phyloP scores from a whole-genome alignment of 176 grass and related monocot genomes.

The Oryza brachyantha region DNA sequence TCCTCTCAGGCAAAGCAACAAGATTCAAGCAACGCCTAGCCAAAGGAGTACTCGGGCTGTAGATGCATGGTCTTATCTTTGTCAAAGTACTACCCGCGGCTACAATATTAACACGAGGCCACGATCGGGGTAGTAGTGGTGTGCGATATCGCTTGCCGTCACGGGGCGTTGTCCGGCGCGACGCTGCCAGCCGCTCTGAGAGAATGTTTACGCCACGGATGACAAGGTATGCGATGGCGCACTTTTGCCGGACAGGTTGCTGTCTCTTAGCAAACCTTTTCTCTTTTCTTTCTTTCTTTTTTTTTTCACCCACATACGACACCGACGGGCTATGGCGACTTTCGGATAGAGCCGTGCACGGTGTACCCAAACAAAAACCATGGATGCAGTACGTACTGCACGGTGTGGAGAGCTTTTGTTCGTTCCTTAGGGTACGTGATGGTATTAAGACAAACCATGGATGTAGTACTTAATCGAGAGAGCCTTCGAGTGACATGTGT shows the following conservation, averaged over 20 bases:
- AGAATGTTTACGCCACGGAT: conserved; percentile 37
- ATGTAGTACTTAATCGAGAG: no score
- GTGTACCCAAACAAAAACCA: neutral
- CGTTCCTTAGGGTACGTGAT: no score
- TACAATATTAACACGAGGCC: neutral
- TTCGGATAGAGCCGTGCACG: neutral
- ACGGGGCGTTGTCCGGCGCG: conserved; percentile 16
- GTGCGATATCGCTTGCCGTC: neutral
- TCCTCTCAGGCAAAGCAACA: neutral
- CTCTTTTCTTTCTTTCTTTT: no score
- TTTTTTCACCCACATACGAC: neutral
- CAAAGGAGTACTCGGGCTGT: neutral
- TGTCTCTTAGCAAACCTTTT: neutral
- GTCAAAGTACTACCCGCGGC: neutral
- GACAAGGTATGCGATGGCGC: neutral
- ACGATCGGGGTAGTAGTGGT: neutral
- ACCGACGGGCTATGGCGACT: neutral
- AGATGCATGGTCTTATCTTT: neutral
- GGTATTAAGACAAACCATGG: no score
- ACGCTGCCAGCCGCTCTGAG: neutral
- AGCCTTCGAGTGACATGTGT: no score
- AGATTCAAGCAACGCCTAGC: neutral
- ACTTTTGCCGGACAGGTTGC: neutral
- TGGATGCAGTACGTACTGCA: neutral
- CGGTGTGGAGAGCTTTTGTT: no score